A percentile compares a stretch with the other conserved stretches of the same genome.
Evolutionary conservation across 225 moss, liverwort and hornwort species (phyloP).

Genomic region (Climacium dendroides): DNA sequence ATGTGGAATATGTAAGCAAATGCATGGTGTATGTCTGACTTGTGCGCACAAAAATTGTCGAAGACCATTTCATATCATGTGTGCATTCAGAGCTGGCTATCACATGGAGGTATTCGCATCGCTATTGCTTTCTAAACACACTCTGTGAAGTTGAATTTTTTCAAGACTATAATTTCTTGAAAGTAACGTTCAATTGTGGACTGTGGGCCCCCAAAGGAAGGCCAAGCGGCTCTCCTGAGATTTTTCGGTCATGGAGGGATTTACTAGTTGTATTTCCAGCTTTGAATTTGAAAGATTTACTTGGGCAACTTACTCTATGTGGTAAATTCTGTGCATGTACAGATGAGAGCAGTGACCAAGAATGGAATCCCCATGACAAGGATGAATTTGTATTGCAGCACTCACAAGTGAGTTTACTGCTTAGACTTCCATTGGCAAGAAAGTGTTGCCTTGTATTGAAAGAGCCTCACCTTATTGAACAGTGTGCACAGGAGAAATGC

Average conservation of each 20-base stretch:
- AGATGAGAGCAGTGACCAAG: conserved; percentile 85
- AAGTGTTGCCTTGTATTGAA: background rate
- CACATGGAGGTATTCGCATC: conserved; percentile 73
- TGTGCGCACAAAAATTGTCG: conserved; percentile 85
- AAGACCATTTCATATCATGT: conserved; percentile 86
- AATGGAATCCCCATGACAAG: conserved; percentile 64
- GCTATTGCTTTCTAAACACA: background rate
- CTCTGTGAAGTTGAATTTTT: background rate
- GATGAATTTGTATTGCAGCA: conserved; percentile 83
- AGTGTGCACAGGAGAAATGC: background rate
- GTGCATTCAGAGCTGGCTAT: conserved; percentile 90
- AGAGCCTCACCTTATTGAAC: background rate
- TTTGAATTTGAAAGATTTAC: background rate
- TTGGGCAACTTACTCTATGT: background rate
- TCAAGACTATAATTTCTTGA: background rate
- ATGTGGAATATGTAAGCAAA: conserved; percentile 85
- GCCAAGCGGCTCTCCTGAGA: background rate
- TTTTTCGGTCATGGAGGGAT: background rate
- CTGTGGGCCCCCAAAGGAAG: background rate
- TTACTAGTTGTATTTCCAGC: background rate
- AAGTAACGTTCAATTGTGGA: background rate
- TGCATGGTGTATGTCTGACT: conserved; percentile 83
- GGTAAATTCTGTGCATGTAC: background rate
- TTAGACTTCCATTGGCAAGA: background rate
- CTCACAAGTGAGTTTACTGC: conserved; percentile 58